Evolutionary conservation across 2,329 filamentous ascomycete genomes (phyloP).

Genomic region (Ascochyta clinopodiicola): DNA sequence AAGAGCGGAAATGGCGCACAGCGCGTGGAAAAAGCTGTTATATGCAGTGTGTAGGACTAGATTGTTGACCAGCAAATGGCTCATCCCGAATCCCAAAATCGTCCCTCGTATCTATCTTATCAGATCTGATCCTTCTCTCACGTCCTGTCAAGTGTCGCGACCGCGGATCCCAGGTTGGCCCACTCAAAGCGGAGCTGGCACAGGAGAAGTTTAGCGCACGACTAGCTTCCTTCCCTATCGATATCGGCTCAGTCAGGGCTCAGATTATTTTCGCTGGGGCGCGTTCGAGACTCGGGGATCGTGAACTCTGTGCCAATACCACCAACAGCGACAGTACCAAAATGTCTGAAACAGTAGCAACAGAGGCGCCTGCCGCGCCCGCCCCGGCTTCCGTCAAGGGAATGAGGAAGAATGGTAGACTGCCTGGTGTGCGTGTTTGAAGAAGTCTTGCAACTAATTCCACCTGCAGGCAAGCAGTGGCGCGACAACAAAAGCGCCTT

Average conservation of each 20-base stretch:
- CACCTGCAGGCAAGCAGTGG: conserved; percentile 86
- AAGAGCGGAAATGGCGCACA: conserved; percentile 26
- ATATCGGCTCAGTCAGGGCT: conserved; percentile 29
- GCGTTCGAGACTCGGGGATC: conserved; percentile 23
- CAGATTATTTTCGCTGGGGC: conserved; percentile 30
- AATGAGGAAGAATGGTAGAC: conserved; percentile 82
- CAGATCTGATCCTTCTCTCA: conserved; percentile 34
- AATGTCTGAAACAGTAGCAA: conserved; percentile 39
- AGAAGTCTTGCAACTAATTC: conserved; percentile 17
- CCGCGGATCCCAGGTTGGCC: conserved; percentile 1
- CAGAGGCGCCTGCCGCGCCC: conserved; percentile 53
- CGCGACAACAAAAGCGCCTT: conserved; percentile 83
- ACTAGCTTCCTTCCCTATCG: conserved; percentile 25
- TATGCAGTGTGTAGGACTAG: conserved; percentile 20
- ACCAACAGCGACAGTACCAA: conserved; percentile 18
- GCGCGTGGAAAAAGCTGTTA: conserved; percentile 13
- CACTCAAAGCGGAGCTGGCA: conserved; percentile 17
- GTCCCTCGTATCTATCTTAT: conserved; percentile 24
- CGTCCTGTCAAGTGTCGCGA: conserved; percentile 13
- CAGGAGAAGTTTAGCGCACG: background rate
- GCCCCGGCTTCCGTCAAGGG: conserved; percentile 54
- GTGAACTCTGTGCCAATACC: conserved; percentile 10
- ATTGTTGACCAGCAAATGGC: conserved; percentile 27
- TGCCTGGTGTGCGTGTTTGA: background rate
- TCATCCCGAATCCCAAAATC: conserved; percentile 7